A percentile compares a stretch with the other conserved stretches of the same genome.
Conservation (phyloP, 2,329 filamentous ascomycete genomes). For the Colletotrichum aenigma region DNA sequence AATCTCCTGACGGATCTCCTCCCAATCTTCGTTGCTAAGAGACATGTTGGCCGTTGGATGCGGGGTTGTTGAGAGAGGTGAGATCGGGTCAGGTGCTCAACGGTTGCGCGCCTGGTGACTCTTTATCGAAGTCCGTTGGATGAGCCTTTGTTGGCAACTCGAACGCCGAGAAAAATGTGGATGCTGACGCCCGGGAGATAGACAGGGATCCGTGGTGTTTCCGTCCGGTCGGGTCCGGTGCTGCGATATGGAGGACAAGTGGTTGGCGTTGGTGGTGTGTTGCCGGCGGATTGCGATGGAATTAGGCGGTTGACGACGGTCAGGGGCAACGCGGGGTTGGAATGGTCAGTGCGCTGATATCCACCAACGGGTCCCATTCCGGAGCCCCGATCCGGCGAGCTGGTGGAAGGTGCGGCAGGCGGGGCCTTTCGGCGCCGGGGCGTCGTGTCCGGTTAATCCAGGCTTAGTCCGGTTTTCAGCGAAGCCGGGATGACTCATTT, state of each 20-base stretch:
- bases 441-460: neutral
- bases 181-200: neutral
- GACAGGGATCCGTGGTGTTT: constrained; percentile 3
- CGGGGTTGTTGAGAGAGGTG: neutral
- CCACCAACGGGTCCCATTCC: neutral
- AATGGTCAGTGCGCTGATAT: neutral
- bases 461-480: neutral
- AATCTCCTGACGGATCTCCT: constrained; percentile 59
- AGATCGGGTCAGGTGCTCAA: neutral
- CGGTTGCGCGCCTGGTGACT: neutral
- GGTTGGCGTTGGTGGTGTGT: neutral
- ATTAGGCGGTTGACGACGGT: neutral
- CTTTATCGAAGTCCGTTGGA: neutral
- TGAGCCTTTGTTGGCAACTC: neutral
- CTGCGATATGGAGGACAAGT: neutral
- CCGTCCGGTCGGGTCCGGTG: neutral
- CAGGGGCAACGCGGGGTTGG: neutral
- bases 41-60: constrained; percentile 30
- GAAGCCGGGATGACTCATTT: neutral
- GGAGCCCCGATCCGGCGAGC: neutral
- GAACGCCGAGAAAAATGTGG: neutral
- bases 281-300: constrained; percentile 13
- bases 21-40: constrained; percentile 63
- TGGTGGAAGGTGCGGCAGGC: neutral
- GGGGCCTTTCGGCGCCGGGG: neutral